phyloP scores from a whole-genome alignment of 495 filamentous ascomycete genomes.

The Paragyromitra xinjiangensis region DNA sequence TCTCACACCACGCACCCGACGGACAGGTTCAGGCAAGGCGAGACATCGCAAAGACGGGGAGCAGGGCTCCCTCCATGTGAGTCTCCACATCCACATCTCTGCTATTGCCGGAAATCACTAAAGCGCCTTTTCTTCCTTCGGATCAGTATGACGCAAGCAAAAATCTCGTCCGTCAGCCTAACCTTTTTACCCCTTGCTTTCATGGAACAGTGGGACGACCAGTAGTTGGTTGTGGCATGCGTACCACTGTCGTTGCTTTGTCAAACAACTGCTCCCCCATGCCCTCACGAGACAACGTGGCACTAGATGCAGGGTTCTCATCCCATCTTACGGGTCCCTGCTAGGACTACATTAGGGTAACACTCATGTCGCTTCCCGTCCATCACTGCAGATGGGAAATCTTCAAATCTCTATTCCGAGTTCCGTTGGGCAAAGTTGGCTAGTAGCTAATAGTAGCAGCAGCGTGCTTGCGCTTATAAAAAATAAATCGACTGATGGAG shows the following conservation, averaged over 20 bases:
- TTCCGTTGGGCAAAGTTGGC: conserved; percentile 30
- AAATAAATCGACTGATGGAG: conserved; percentile 26
- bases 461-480: conserved; percentile 5
- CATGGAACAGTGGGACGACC: conserved; percentile 10
- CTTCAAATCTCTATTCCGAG: conserved; percentile 44
- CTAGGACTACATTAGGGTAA: conserved; percentile 31
- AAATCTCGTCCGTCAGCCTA: conserved; percentile 40
- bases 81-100: conserved; percentile 38
- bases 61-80: conserved; percentile 47
- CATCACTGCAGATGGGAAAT: conserved; percentile 46
- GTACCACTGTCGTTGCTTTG: conserved; percentile 30
- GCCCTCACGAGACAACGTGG: conserved; percentile 50
- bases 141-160: conserved; percentile 52
- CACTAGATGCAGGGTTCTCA: conserved; percentile 49
- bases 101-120: conserved; percentile 45
- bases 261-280: conserved; percentile 29
- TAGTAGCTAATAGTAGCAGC: background rate
- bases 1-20: conserved; percentile 54
- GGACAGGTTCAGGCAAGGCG: conserved; percentile 48
- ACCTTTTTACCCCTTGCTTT: conserved; percentile 31
- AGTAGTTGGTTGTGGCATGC: conserved; percentile 11
- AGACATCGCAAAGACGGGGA: conserved; percentile 53
- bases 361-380: conserved; percentile 39
- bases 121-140: conserved; percentile 37
- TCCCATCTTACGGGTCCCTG: conserved; percentile 47